phyloP scores from a whole-genome alignment of 345 rosid genomes.

The Brassica nigra region DNA sequence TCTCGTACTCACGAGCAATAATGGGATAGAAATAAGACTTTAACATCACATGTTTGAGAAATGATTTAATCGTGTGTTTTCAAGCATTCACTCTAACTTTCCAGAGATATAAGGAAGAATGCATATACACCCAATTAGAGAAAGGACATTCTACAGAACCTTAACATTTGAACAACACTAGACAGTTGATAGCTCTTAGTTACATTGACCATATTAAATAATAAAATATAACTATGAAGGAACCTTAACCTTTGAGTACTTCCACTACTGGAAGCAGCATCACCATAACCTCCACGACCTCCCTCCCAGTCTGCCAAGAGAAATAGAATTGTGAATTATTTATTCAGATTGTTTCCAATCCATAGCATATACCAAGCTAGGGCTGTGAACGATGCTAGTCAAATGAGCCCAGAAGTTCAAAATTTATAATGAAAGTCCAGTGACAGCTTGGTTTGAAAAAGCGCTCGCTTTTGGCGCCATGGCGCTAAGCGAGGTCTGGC shows the following conservation, averaged over 20 bases:
- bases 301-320: conserved; percentile 35
- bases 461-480: no score
- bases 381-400: neutral
- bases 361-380: neutral
- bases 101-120: no score
- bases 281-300: no score
- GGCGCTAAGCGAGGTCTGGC: no score
- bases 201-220: neutral
- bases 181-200: neutral
- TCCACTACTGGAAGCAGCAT: no score
- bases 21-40: no score
- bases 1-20: neutral
- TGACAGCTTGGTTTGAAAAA: no score
- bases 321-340: neutral
- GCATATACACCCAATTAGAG: neutral
- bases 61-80: no score
- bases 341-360: neutral
- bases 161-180: neutral
- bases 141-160: neutral
- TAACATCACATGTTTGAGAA: no score
- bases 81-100: neutral
- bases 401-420: neutral
- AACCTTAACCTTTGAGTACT: no score
- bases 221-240: neutral
- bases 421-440: no score